These are phyloP conservation scores for Gelatoporia subvermispora DNA, from an alignment of 768 basidiomycete species.

Conservation along the genomic window DNA sequence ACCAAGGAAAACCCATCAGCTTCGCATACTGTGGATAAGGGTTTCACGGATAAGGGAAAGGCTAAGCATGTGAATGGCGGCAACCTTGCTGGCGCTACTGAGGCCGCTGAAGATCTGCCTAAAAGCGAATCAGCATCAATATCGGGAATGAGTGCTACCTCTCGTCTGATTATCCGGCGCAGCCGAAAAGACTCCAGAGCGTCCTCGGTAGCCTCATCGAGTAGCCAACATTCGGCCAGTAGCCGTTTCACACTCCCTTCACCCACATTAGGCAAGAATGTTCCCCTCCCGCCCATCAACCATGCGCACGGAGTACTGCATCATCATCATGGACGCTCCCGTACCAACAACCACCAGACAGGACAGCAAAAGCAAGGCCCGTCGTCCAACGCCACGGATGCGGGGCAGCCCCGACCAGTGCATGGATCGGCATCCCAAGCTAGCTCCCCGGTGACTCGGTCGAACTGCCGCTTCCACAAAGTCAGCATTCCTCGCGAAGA, in stretches of 20 bases:
- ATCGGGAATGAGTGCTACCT: not conserved
- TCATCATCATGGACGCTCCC: conserved; percentile 23
- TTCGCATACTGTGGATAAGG: too few species aligned
- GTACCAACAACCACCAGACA: not conserved
- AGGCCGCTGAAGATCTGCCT: conserved; percentile 1
- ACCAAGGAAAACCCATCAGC: not conserved
- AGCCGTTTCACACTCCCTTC: conserved; percentile 15
- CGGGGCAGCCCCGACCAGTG: conserved; percentile 9
- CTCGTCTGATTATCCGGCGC: not conserved
- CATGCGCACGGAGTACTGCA: conserved; percentile 22
- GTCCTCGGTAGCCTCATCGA: conserved; percentile 43
- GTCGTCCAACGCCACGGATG: conserved; percentile 1
- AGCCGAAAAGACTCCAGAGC: conserved; percentile 25
- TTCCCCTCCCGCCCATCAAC: conserved; percentile 17
- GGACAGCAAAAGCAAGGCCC: too few species aligned
- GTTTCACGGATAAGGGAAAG: not conserved
- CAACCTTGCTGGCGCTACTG: conserved; percentile 26
- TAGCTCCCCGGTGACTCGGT: conserved; percentile 56
- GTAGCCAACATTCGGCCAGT: too few species aligned
- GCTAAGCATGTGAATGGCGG: conserved; percentile 25
- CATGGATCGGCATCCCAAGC: conserved; percentile 3
- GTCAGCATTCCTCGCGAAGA: conserved; percentile 59
- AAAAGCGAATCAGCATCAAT: too few species aligned
- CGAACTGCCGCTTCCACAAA: conserved; percentile 65
- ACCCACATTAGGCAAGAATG: conserved; percentile 7